phyloP scores from a whole-genome alignment of 345 rosid genomes.

The Eucalyptus cladocalyx region DNA sequence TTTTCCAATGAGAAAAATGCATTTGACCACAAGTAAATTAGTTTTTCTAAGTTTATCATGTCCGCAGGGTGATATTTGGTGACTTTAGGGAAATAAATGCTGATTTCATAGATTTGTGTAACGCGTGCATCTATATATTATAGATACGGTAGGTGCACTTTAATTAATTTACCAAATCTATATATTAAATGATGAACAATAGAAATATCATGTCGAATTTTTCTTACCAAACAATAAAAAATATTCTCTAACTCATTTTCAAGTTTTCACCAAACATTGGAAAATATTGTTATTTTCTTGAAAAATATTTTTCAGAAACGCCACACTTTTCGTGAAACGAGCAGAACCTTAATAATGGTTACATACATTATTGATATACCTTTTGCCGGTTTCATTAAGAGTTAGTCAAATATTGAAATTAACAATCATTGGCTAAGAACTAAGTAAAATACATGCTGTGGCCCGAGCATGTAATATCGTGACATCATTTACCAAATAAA shows the following conservation, averaged over 20 bases:
- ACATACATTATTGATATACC: neutral
- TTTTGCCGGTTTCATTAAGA: neutral
- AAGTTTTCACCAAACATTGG: too few species aligned
- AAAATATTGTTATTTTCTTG: too few species aligned
- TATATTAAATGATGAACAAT: neutral
- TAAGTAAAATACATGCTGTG: fast-evolving
- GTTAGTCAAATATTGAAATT: neutral
- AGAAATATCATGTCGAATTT: too few species aligned
- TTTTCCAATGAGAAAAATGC: neutral
- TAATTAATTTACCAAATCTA: neutral
- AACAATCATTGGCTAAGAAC: neutral
- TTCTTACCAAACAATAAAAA: too few species aligned
- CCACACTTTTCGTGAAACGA: too few species aligned
- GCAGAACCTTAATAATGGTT: too few species aligned
- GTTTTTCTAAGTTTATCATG: neutral
- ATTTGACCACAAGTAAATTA: neutral
- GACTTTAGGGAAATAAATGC: neutral
- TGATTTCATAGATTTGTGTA: neutral
- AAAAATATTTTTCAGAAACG: too few species aligned
- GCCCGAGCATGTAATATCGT: neutral
- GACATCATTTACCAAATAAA: neutral
- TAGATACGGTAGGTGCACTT: neutral
- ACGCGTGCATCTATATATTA: neutral
- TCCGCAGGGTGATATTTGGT: neutral
- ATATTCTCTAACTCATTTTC: too few species aligned